Conservation (phyloP, 129 eudicot genomes). For the Logfia minima region DNA sequence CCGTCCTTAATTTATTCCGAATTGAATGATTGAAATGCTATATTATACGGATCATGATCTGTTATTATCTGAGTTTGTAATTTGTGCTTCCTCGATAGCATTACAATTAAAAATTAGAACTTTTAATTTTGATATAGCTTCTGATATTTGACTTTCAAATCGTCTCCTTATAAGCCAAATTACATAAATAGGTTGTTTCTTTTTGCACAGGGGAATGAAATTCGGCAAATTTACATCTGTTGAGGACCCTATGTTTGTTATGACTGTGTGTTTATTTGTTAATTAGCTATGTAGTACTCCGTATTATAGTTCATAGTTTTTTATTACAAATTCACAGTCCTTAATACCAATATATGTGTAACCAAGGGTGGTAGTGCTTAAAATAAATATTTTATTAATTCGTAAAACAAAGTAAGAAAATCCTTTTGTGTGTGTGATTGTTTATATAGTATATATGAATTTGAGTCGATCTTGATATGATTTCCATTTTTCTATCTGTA, state of each 20-base stretch:
- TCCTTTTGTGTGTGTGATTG: too few species aligned
- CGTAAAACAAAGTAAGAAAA: too few species aligned
- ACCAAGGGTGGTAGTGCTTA: too few species aligned
- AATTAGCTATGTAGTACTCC: too few species aligned
- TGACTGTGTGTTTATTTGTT: too few species aligned
- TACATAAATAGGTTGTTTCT: neutral
- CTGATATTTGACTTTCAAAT: neutral
- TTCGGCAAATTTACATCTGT: neutral
- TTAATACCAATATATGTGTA: too few species aligned
- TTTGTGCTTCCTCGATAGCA: neutral
- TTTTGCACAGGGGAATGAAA: neutral
- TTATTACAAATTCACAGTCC: too few species aligned
- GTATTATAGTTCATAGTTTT: too few species aligned
- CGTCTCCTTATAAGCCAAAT: neutral
- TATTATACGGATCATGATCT: neutral
- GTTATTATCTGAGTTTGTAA: conserved; percentile 9
- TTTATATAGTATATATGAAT: neutral
- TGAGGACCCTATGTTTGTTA: neutral
- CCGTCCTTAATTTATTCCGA: neutral
- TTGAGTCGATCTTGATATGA: conserved; percentile 1
- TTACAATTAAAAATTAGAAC: neutral
- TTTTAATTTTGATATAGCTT: neutral
- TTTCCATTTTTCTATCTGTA: neutral
- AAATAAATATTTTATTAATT: too few species aligned
- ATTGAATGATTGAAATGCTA: neutral